A percentile compares a stretch with the other conserved stretches of the same genome.
Conservation (phyloP, 352 stramenopile genomes). For the Phytophthora chlamydospora region DNA sequence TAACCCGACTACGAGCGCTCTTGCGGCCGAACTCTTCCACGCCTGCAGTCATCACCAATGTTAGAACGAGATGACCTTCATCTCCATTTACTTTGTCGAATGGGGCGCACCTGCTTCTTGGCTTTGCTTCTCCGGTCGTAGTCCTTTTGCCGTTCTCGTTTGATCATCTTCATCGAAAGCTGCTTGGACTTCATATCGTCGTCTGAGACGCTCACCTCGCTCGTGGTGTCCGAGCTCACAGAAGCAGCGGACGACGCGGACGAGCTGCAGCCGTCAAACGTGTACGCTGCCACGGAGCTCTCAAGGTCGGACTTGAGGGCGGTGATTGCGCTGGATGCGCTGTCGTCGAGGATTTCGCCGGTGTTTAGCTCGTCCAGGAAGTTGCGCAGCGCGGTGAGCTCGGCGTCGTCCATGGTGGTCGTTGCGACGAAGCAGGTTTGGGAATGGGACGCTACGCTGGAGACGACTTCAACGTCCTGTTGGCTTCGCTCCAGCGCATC, state of each 20-base stretch:
- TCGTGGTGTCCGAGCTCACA: constrained; percentile 4
- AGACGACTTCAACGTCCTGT: constrained; percentile 16
- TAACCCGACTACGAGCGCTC: constrained; percentile 18
- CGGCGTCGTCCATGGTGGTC: constrained; percentile 16
- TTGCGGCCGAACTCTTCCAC: neutral
- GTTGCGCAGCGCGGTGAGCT: constrained; percentile 17
- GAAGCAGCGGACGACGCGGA: constrained; percentile 1
- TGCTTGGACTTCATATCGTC: constrained; percentile 4
- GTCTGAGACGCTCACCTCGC: constrained; percentile 9
- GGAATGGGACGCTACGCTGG: neutral
- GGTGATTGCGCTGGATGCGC: neutral
- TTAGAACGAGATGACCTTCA: neutral
- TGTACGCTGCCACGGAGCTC: constrained; percentile 1
- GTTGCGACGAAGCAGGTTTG: constrained; percentile 14
- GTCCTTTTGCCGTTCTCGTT: constrained; percentile 6
- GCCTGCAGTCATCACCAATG: too few species aligned
- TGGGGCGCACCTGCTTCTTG: too few species aligned
- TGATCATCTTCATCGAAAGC: neutral
- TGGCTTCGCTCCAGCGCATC: constrained; percentile 14
- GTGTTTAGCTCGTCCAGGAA: constrained; percentile 15
- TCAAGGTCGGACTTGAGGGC: constrained; percentile 3
- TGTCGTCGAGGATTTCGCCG: constrained; percentile 6
- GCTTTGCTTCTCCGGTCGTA: constrained; percentile 6
- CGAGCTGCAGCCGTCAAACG: neutral
- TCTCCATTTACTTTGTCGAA: constrained; percentile 1